A percentile compares a stretch with the other conserved stretches of the same genome.
Conservation (phyloP, 140 eudicot species). For the Flaveria floridana region DNA sequence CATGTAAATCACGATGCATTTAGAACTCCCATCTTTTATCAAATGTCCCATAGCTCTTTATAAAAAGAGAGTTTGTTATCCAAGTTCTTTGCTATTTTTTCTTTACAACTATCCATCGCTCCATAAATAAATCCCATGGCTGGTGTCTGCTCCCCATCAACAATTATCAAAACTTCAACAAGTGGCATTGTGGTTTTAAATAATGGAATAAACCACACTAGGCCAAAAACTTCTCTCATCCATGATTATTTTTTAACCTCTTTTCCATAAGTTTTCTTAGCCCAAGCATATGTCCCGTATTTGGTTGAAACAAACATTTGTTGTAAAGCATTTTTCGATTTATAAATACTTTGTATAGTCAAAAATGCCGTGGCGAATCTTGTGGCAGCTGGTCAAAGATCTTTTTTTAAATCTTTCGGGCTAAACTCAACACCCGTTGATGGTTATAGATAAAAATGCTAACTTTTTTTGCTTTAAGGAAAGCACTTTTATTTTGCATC, state of each 20-base stretch:
- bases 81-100: neutral
- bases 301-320: neutral
- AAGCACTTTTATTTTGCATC: neutral
- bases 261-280: neutral
- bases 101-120: neutral
- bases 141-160: neutral
- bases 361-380: neutral
- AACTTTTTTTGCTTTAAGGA: neutral
- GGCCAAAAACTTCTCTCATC: neutral
- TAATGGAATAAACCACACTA: neutral
- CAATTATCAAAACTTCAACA: constrained; percentile 8
- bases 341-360: neutral
- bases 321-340: neutral
- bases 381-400: neutral
- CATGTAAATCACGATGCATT: neutral
- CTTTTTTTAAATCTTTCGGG: neutral
- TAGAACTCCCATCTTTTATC: constrained; percentile 11
- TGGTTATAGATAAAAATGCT: neutral
- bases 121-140: neutral
- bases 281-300: neutral
- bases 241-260: neutral
- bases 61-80: neutral
- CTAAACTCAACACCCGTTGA: neutral
- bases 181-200: constrained; percentile 24
- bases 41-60: constrained; percentile 21